Percentiles rank a stretch among this genome's conserved stretches.
Evolutionary conservation across 371 early-diverging fungal species (phyloP).

Genomic region (Rhizopus stolonifer): DNA sequence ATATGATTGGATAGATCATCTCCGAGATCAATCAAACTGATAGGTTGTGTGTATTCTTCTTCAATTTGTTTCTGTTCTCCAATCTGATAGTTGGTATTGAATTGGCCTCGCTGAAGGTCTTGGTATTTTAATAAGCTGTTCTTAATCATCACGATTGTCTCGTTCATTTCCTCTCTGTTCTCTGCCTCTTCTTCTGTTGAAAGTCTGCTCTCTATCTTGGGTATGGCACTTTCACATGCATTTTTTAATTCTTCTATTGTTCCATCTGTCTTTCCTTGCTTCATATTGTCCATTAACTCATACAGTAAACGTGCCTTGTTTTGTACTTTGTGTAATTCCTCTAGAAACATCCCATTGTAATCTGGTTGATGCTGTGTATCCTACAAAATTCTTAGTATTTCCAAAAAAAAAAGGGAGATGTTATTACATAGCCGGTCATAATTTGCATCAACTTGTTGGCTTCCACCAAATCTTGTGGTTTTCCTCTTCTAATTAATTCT

Average conservation of each 20-base stretch:
- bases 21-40: conserved; percentile 67
- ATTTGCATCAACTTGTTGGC: conserved; percentile 96
- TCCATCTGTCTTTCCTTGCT: conserved; percentile 62
- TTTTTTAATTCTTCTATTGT: conserved; percentile 58
- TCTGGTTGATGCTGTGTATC: conserved; percentile 77
- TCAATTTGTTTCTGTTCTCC: conserved; percentile 20
- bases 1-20: conserved; percentile 26
- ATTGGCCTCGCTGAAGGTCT: conserved; percentile 65
- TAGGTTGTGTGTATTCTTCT: conserved; percentile 17
- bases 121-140: conserved; percentile 75
- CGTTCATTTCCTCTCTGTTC: conserved; percentile 66
- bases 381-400: conserved; percentile 27
- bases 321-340: conserved; percentile 82
- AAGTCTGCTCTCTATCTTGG: conserved; percentile 74
- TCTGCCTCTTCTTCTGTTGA: conserved; percentile 28
- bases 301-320: conserved; percentile 75
- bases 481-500: conserved; percentile 91
- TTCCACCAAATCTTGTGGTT: conserved; percentile 88
- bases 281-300: conserved; percentile 72
- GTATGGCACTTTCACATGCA: conserved; percentile 58
- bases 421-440: conserved; percentile 89
- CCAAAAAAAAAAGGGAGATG: no score
- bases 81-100: conserved; percentile 44
- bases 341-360: conserved; percentile 78
- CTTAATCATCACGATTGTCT: conserved; percentile 83